Evolutionary conservation across 2,329 filamentous ascomycete species (phyloP).

Genomic region (Diaporthe citriasiana): DNA sequence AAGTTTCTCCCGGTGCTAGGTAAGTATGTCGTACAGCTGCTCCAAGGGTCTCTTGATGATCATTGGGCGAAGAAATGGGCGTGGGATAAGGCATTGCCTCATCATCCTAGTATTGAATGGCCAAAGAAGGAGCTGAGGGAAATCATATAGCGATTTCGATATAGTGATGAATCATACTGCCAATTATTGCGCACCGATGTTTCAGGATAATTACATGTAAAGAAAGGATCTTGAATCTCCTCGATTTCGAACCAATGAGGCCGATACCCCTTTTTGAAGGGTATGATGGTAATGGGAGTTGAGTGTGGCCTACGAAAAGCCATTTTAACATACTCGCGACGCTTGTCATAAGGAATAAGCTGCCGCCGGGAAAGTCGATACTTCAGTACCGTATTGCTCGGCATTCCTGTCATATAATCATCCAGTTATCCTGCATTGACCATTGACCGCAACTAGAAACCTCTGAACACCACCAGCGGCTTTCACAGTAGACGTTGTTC

Average conservation of each 20-base stretch:
- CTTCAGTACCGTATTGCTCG: not conserved
- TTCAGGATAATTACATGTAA: too few relatives aligned
- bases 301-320: too few relatives aligned
- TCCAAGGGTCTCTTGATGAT: conserved; percentile 58
- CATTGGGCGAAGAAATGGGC: conserved; percentile 57
- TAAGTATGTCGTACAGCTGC: conserved; percentile 61
- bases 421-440: not conserved
- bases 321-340: too few relatives aligned
- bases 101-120: not conserved
- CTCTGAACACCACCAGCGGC: too few relatives aligned
- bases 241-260: too few relatives aligned
- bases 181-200: not conserved
- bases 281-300: too few relatives aligned
- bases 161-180: not conserved
- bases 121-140: not conserved
- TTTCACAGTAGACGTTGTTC: not conserved
- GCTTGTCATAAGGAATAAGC: too few relatives aligned
- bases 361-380: too few relatives aligned
- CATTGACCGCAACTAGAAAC: not conserved
- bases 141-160: not conserved
- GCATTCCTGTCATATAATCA: not conserved
- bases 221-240: too few relatives aligned
- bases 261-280: too few relatives aligned
- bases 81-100: conserved; percentile 41
- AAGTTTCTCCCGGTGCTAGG: conserved; percentile 65